Evolutionary conservation across 345 rosid species (phyloP), one percentile per base, ranked within the genome.

Genomic region (Populus euphratica): DNA sequence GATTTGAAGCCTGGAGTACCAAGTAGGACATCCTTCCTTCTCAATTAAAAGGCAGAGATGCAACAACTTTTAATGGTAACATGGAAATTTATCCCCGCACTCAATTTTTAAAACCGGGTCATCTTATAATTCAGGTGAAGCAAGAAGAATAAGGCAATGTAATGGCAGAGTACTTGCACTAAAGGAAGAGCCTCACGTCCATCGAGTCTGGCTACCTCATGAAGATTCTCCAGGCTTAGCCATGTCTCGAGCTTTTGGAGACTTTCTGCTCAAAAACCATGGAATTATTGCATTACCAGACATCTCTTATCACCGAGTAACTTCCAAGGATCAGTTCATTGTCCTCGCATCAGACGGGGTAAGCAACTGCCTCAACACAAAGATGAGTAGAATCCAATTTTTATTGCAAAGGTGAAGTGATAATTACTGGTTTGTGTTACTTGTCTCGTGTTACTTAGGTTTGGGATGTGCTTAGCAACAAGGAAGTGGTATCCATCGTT

Each of bases 211-310:
- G 99, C 85, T 93, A 39, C 99, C 99, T 0, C 44, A 78, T 64
- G 92, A 88, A 73, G 90, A 95, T 86, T 49, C 73, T 6, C 99
- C 99, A 2, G 99, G 99, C 18, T 75, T 93, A n/a, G 99, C 99
- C 73, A 95, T 95, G 99, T 90, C 99, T 23, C 85, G 99, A 31
- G 94, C 98, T 77, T 91, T 95, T 0, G 98, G 99, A 1, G 97
- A 95, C 74, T 92, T 86, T 75, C 56, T 88, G 23, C 93, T 93
- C 29, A 91, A 95, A 79, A 75, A 86, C 67, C 87, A 90, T 9
- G 98, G 99, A 67, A 78, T 93, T 8, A 93, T 90, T 47, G 91
- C 98, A 1, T 73, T 85, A 41, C 99, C 99, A 0, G 87, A 95
- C 2, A 77, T 94, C 81, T 88, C 92, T 71, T 70, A 74, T 62